phyloP scores from a whole-genome alignment of 2,329 filamentous ascomycete species.

The Alternaria atra region DNA sequence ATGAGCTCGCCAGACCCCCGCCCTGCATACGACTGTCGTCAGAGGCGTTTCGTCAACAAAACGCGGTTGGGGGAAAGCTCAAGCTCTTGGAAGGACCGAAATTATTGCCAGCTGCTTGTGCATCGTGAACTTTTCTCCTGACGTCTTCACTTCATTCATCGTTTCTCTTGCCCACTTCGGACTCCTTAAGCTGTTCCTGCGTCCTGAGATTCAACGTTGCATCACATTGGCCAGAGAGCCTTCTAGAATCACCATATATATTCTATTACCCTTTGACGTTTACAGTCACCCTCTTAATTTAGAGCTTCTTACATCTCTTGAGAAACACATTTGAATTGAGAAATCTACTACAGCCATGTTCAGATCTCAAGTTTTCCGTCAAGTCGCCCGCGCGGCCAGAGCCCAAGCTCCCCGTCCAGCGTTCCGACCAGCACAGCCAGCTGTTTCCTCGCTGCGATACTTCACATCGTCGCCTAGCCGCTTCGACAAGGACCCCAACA shows the following conservation, averaged over 20 bases:
- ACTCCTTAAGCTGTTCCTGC: constrained; percentile 20
- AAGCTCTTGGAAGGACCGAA: constrained; percentile 25
- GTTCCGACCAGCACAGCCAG: constrained; percentile 29
- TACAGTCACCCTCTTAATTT: constrained; percentile 15
- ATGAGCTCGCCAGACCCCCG: constrained; percentile 31
- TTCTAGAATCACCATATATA: constrained; percentile 2
- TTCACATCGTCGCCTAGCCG: constrained; percentile 42
- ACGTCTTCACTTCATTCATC: constrained; percentile 14
- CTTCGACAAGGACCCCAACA: constrained; percentile 35
- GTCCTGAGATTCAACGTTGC: constrained; percentile 14
- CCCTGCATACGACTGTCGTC: constrained; percentile 38
- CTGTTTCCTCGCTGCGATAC: constrained; percentile 30
- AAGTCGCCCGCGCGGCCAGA: constrained; percentile 37
- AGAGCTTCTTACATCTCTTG: neutral
- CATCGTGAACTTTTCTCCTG: constrained; percentile 16
- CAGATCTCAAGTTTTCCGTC: constrained; percentile 44
- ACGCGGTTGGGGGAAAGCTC: constrained; percentile 27
- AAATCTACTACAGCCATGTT: constrained; percentile 40
- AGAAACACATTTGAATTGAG: neutral
- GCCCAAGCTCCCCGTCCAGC: constrained; percentile 41
- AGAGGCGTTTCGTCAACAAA: constrained; percentile 27
- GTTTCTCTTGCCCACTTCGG: neutral
- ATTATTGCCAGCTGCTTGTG: constrained; percentile 11
- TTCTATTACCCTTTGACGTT: neutral
- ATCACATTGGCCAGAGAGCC: constrained; percentile 4